Conservation (phyloP, 2,329 filamentous ascomycete genomes). For the Stenocarpella maydis region DNA sequence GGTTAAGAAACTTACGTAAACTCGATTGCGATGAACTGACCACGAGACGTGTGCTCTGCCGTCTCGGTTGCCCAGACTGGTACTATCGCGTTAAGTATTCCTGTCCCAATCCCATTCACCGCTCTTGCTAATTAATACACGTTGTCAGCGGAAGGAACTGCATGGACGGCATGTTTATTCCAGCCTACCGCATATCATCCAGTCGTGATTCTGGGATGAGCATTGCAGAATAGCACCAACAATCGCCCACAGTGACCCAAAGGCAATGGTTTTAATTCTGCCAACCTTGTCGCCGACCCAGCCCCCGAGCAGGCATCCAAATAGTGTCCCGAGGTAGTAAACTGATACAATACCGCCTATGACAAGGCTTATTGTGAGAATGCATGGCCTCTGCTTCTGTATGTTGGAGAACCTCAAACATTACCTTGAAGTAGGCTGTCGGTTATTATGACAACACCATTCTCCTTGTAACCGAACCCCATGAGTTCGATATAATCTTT, state of each 20-base stretch:
- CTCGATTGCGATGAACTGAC: constrained; percentile 75
- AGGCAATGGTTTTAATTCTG: constrained; percentile 69
- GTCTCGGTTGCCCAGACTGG: constrained; percentile 78
- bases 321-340: constrained; percentile 66
- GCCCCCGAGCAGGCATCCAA: constrained; percentile 70
- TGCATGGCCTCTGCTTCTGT: background rate
- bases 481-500: constrained; percentile 71
- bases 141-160: background rate
- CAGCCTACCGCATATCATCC: constrained; percentile 72
- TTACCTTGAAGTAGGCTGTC: constrained; percentile 62
- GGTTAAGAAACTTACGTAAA: constrained; percentile 57
- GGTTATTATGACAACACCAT: constrained; percentile 60
- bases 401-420: background rate
- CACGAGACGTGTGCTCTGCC: constrained; percentile 71
- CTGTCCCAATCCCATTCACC: constrained; percentile 72
- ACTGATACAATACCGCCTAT: constrained; percentile 65
- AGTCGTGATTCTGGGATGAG: constrained; percentile 69
- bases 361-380: background rate
- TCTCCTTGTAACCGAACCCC: constrained; percentile 67
- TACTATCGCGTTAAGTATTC: constrained; percentile 74
- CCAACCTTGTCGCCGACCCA: constrained; percentile 70
- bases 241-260: constrained; percentile 65
- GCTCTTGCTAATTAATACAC: constrained; percentile 58
- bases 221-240: constrained; percentile 71
- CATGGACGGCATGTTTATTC: background rate